Evolutionary conservation across 1,284 basidiomycete genomes (phyloP), one percentile per base, ranked within the genome.

Genomic region (Malassezia obtusa): DNA sequence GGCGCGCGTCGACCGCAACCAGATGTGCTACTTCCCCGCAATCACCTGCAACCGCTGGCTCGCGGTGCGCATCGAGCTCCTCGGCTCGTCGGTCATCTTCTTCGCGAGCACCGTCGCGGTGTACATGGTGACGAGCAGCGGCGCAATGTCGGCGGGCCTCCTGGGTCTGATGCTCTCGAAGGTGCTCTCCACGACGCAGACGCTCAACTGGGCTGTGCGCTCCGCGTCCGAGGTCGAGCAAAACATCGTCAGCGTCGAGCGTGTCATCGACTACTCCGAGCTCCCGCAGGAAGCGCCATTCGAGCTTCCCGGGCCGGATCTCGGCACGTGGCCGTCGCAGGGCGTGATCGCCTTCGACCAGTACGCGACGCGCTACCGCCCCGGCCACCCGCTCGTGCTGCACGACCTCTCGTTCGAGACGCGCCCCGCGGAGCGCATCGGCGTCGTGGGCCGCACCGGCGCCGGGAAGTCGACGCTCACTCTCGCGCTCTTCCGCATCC

Each of bases 181-280:
- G 54, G 68, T 87, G 2, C 77, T 94, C 22, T 72, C 86, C 81
- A 76, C 73, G n/a, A 76, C 75, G 1, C 74, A 76, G 58, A 68
- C 74, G 22, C 67, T 77, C 49, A 76, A 76, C 59, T 92, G 86
- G 87, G 80, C 90, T n/a, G 88, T 92, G 6, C 80, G 88, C 39
- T 84, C 83, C 14, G 86, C 87, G 0, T 87, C 85, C 57, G 90
- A 95, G 65, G 87, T 92, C 12, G 90, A 94, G 75, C 87, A 89
- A 73, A 92, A 91, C 69, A 85, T 94, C 64, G 88, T 91, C 58
- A 89, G 87, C 60, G 76, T 77, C 21, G 77, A 78, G 65, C 76
- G 80, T 48, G 77, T 81, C 3, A 65, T 80, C 32, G 77, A 77
- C 41, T 80, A 92, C 68, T 83, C 84, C 25, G 78, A 84, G n/a